Evolutionary conservation across 768 basidiomycete species (phyloP).

Genomic region (Agrocybe praecox): DNA sequence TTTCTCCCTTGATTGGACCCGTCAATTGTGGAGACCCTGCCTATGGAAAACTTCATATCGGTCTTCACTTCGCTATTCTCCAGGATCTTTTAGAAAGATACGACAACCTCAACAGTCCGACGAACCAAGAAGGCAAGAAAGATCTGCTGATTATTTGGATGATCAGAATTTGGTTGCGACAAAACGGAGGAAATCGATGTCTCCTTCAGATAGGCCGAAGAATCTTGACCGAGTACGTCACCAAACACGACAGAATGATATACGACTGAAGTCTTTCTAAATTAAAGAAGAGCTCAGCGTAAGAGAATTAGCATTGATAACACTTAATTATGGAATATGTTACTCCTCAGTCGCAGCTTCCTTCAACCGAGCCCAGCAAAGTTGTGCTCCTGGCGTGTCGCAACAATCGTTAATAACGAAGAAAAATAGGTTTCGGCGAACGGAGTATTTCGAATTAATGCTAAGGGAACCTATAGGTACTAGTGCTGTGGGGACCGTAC

Average conservation of each 20-base stretch:
- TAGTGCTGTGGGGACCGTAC: not conserved
- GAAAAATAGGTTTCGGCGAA: not conserved
- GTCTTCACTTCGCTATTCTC: constrained; percentile 9
- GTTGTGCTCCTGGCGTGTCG: not conserved
- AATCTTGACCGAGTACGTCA: no score
- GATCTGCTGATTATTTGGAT: not conserved
- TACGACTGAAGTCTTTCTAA: not conserved
- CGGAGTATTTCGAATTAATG: not conserved
- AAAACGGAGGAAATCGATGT: not conserved
- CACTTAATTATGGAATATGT: constrained; percentile 7
- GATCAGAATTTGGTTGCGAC: not conserved
- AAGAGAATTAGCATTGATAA: not conserved
- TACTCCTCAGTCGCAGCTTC: constrained; percentile 5
- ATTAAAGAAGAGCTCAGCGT: not conserved
- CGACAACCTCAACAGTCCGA: not conserved
- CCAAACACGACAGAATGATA: no score
- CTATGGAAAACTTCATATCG: constrained; percentile 15
- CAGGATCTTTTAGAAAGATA: constrained; percentile 4
- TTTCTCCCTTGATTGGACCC: constrained; percentile 8
- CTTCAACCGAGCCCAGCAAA: constrained; percentile 2
- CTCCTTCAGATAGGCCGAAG: not conserved
- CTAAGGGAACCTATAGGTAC: not conserved
- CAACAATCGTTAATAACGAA: not conserved
- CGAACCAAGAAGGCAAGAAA: not conserved
- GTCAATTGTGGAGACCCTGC: constrained; percentile 1